Base-by-base conservation (phyloP, 176 grass and related monocot genomes). In the Alloteropsis semialata region DNA sequence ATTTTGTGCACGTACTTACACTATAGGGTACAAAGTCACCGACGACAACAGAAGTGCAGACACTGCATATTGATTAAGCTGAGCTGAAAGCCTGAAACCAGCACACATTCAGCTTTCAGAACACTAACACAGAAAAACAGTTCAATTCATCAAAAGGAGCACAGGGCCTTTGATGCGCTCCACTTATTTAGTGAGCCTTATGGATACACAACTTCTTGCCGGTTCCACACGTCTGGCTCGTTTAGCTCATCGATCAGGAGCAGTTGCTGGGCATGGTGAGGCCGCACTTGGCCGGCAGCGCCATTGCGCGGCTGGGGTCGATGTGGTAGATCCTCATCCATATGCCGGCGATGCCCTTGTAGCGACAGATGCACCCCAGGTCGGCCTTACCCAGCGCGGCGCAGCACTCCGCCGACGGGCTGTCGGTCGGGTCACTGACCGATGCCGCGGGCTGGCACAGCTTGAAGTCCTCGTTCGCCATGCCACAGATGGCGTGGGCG, bases 311-410 rank as follows among this genome's bases (percentile, higher is more conserved):
- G 41, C 32, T 49, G 6, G 90, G 77, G 48, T 95, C 78, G 46
- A 95, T 92, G 49, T 91, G 87, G 30, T 90, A 87, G 33, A 87
- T 81, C 37, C 87, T 91, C 64, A 95, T 55, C 72, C 86, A 76
- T 18, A 87, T 59, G 37, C 72, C 69, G 12, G 64, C 50, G 8
- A 89, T 77, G 21, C 87, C 79, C 22, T 19, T 76, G 69, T 95
- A 95, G 0, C 75, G 88, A 79, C 90, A 95, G 51, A 92, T 63
- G 76, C 87, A 95, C 1, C 67, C 61, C 0, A 92, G 86, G 58
- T 92, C 88, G 1, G 90, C 93, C 9, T 62, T 74, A 19, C 85
- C 81, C 0, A 95, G 62, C 1, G 82, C 90, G 0, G 42, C 56
- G 1, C 90, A 95, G 21, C 93, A 95, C 4, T 86, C 90, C 2